phyloP scores from a whole-genome alignment of 208 protist genomes.

The Trypanosoma theileri region DNA sequence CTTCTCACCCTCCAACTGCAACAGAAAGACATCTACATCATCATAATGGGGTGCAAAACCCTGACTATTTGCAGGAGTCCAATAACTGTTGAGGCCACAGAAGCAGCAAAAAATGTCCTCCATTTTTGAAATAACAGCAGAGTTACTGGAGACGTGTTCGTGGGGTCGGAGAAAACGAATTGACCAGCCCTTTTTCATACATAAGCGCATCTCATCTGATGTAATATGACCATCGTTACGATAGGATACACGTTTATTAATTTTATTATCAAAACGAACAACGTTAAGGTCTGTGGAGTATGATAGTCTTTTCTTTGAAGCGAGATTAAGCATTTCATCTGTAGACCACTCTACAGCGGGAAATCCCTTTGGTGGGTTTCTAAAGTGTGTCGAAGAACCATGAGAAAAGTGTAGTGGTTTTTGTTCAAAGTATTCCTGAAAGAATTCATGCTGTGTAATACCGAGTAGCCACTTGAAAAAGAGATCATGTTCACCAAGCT shows the following conservation, averaged over 20 bases:
- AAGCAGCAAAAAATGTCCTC: conserved; percentile 85
- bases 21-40: conserved; percentile 96
- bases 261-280: conserved; percentile 46
- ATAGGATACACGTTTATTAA: conserved; percentile 48
- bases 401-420: conserved; percentile 52
- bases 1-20: conserved; percentile 94
- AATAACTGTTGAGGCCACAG: conserved; percentile 93
- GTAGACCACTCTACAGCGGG: conserved; percentile 57
- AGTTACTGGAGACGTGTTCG: conserved; percentile 60
- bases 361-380: conserved; percentile 29
- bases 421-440: conserved; percentile 80
- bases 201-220: conserved; percentile 36
- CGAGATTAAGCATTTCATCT: conserved; percentile 44
- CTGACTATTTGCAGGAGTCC: conserved; percentile 89
- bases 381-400: conserved; percentile 41
- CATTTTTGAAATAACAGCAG: conserved; percentile 67
- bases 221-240: conserved; percentile 29
- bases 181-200: conserved; percentile 78
- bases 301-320: conserved; percentile 27
- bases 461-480: conserved; percentile 67
- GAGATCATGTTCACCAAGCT: background rate
- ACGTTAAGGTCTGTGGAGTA: conserved; percentile 55
- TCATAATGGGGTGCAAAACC: conserved; percentile 96
- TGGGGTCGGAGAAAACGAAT: conserved; percentile 86
- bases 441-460: conserved; percentile 58